Base-by-base conservation (phyloP, 1,284 basidiomycete species). In the Ceratobasidium sp. region DNA sequence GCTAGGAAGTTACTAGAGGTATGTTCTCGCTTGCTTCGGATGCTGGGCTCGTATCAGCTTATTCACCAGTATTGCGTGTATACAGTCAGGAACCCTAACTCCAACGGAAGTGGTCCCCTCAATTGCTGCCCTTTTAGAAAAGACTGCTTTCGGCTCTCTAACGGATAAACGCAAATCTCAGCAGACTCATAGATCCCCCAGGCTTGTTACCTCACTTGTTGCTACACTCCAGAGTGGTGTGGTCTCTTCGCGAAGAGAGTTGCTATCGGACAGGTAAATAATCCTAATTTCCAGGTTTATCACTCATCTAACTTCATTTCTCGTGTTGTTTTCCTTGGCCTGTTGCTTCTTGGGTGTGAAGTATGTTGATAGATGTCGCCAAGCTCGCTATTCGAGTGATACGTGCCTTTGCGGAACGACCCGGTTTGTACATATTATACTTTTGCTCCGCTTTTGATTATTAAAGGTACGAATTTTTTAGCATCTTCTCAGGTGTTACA, bases 401-500 rank as follows among this genome's bases (percentile, higher is more conserved):
- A 9, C 42, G 58, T 20, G 42, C 23, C 1, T 75, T 63, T 33
- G 55, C 71, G 12, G 58, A 63, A 23, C 58, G 46, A 44, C 44
- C 71, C 7, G 58, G 71, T 75, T 33, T 3, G 71, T 61, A n/a
- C 23, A 56, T 60, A 26, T 13, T 67, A 44, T 49, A 49, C 28
- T 49, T 51, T 28, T 33, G 26, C 6, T 51, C 42, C n/a, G 10
- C 28, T 68, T 68, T 18, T 53, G 26, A 68, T 26, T 68, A 18
- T 3, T 53, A 28, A 5, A 60, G 7, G 1, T 7, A 60, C 18
- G 0, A 26, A 18, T 51, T 55, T 55, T 40, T 20, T 28, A 76
- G 73, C 73, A 10, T 76, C 73, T 3, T 61, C 73, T n/a, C 61
- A 64, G 15, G 61, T 76, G 20, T 39, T 76, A 6, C 73, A 76